phyloP scores from a whole-genome alignment of 1,284 basidiomycete genomes.

The Rhodotorula sp. region DNA sequence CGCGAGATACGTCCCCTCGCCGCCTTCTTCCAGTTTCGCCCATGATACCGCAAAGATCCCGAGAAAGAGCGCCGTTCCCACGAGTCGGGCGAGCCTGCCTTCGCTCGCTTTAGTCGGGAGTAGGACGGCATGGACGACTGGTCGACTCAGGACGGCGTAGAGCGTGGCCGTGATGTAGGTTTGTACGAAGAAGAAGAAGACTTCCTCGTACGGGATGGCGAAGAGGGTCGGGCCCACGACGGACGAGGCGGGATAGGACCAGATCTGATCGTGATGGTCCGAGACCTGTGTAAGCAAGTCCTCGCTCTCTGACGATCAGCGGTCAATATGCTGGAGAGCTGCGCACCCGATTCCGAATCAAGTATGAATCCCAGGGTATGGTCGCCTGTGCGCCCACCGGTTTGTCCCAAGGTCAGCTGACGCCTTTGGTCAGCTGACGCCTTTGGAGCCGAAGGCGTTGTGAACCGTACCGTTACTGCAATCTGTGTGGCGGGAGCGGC shows the following conservation, averaged over 20 bases:
- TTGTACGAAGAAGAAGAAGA: slow-evolving; percentile 48
- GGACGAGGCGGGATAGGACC: slow-evolving; percentile 44
- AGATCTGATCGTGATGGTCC: slow-evolving; percentile 30
- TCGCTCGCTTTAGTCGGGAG: slow-evolving; percentile 25
- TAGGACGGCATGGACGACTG: slow-evolving; percentile 39
- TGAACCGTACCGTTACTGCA: slow-evolving; percentile 16
- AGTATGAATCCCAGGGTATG: slow-evolving; percentile 46
- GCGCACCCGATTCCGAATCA: slow-evolving; percentile 39
- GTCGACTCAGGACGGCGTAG: slow-evolving; percentile 43
- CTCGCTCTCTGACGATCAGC: not conserved
- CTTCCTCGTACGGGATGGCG: slow-evolving; percentile 45
- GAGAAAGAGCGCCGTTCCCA: slow-evolving; percentile 21
- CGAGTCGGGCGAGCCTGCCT: slow-evolving; percentile 10
- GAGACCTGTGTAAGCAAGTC: not conserved
- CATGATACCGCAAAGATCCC: slow-evolving; percentile 31
- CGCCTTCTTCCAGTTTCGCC: slow-evolving; percentile 28
- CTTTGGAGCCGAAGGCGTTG: too few species aligned
- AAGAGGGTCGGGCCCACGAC: slow-evolving; percentile 41
- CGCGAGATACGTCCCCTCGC: slow-evolving; percentile 41
- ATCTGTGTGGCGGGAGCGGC: slow-evolving; percentile 10
- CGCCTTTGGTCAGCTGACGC: too few species aligned
- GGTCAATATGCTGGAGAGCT: not conserved
- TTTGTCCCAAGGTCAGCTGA: not conserved
- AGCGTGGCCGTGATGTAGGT: slow-evolving; percentile 45
- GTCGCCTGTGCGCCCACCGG: slow-evolving; percentile 23